These are phyloP conservation scores for Geotrichum australiense DNA, from an alignment of 1,139 yeast genomes.

Conservation along the genomic window DNA sequence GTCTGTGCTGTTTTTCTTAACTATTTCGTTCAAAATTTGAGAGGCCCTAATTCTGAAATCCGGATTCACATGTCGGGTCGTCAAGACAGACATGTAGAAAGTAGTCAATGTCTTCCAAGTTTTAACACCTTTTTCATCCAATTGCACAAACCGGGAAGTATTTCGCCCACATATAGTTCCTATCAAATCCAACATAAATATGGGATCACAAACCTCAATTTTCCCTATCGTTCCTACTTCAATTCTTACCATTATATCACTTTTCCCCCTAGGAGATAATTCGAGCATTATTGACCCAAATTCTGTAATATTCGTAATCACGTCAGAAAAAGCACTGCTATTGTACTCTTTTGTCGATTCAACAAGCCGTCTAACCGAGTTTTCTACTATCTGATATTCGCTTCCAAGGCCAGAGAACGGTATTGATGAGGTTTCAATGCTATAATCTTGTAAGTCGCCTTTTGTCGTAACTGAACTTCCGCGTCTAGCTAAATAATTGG, in stretches of 20 bases:
- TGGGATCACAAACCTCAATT: constrained; percentile 20
- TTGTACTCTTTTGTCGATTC: constrained; percentile 57
- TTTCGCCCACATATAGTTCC: constrained; percentile 46
- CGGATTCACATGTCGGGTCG: constrained; percentile 36
- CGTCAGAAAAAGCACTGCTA: constrained; percentile 41
- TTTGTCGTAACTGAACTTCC: constrained; percentile 13
- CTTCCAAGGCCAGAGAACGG: constrained; percentile 26
- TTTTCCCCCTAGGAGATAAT: constrained; percentile 3
- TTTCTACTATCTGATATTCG: constrained; percentile 51
- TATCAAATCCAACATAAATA: constrained; percentile 28
- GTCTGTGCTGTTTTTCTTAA: constrained; percentile 34
- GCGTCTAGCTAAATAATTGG: constrained; percentile 52
- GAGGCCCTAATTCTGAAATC: constrained; percentile 45
- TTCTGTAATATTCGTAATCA: constrained; percentile 42
- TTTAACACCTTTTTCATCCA: constrained; percentile 24
- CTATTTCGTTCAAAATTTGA: constrained; percentile 44
- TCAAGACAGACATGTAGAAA: constrained; percentile 44
- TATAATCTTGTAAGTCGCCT: constrained; percentile 10
- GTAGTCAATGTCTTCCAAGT: constrained; percentile 42
- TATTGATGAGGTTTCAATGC: constrained; percentile 17
- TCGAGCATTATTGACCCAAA: constrained; percentile 32
- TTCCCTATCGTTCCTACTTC: constrained; percentile 20
- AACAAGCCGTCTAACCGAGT: constrained; percentile 50
- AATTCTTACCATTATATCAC: constrained; percentile 7
- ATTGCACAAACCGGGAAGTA: constrained; percentile 43